phyloP scores from a whole-genome alignment of 1,284 basidiomycete genomes.

The Dichomitus squalens region DNA sequence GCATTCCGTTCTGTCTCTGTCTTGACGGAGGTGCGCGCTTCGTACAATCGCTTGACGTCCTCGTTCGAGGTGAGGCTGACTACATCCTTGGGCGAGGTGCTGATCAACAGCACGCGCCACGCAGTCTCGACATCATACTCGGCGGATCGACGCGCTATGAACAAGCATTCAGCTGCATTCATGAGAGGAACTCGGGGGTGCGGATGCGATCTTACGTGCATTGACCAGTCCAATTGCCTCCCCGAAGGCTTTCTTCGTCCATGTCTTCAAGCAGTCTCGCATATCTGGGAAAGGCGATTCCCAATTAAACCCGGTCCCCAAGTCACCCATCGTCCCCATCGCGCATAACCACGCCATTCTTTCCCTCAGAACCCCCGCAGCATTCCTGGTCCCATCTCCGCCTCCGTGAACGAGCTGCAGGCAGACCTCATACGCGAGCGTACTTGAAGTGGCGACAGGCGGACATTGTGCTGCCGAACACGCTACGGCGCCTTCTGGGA shows the following conservation, averaged over 20 bases:
- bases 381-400: too few species aligned
- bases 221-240: constrained; percentile 36
- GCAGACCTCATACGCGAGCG: constrained; percentile 34
- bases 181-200: too few species aligned
- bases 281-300: constrained; percentile 32
- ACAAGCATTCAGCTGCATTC: too few species aligned
- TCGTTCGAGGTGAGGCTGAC: constrained; percentile 2
- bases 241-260: constrained; percentile 33
- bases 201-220: too few species aligned
- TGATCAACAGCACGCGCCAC: constrained; percentile 28
- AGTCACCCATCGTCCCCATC: constrained; percentile 37
- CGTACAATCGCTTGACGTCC: constrained; percentile 24
- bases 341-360: constrained; percentile 32
- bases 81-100: constrained; percentile 20
- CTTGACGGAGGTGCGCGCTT: constrained; percentile 30
- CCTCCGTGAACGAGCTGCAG: constrained; percentile 17
- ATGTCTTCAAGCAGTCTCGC: constrained; percentile 29
- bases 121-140: constrained; percentile 28
- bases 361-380: too few species aligned
- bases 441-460: constrained; percentile 34
- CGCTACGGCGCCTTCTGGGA: constrained; percentile 29
- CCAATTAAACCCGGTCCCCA: constrained; percentile 34
- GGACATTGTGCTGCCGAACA: constrained; percentile 31
- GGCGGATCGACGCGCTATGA: constrained; percentile 28
- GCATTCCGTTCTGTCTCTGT: constrained; percentile 30